phyloP scores from a whole-genome alignment of 106 monocot species.

The Dendrobium officinale region DNA sequence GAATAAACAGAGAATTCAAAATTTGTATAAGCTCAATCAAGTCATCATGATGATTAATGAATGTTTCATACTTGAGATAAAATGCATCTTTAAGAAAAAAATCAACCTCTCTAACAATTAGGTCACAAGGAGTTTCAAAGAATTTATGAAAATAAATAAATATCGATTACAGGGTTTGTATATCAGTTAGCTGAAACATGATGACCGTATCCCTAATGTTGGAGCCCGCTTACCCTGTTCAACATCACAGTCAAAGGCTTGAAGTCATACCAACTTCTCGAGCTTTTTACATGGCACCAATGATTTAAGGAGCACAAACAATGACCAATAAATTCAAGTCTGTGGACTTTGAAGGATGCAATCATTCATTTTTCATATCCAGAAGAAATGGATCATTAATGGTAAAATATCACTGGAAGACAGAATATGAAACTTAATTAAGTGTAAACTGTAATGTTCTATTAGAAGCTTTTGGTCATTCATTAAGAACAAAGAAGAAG shows the following conservation, averaged over 20 bases:
- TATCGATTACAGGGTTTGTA: too few species aligned
- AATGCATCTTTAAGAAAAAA: background rate
- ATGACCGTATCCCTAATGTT: too few species aligned
- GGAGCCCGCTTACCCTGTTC: too few species aligned
- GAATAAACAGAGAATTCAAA: background rate
- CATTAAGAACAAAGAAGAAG: background rate
- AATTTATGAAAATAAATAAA: too few species aligned
- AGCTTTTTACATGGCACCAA: too few species aligned
- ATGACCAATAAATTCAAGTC: too few species aligned
- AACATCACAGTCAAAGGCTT: too few species aligned
- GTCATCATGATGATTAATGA: background rate
- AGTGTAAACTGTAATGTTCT: background rate
- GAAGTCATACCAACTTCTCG: too few species aligned
- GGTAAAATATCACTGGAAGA: background rate
- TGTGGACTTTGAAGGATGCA: too few species aligned
- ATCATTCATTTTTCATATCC: too few species aligned
- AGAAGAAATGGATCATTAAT: slow-evolving; percentile 1
- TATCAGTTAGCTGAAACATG: too few species aligned
- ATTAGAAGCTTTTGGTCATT: background rate
- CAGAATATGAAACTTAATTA: background rate
- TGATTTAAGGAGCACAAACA: too few species aligned
- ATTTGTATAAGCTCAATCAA: background rate
- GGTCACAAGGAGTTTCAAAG: background rate
- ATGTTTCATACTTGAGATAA: background rate
- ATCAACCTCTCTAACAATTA: background rate